Conservation (phyloP, 2,329 filamentous ascomycete species). For the Sordariomycetes sp. region DNA sequence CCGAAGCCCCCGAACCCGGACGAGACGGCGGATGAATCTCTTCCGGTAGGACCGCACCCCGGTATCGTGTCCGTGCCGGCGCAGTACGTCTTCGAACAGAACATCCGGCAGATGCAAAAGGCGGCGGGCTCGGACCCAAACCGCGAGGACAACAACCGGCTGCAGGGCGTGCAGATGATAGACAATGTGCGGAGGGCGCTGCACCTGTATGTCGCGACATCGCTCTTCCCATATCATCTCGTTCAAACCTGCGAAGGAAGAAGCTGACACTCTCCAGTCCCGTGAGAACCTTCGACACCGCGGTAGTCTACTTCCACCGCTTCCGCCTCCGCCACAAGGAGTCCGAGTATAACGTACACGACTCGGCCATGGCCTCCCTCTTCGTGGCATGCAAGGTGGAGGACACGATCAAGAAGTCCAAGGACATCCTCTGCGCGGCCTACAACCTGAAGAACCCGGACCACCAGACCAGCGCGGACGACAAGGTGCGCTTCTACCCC, state of each 20-base stretch:
- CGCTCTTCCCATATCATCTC: neutral
- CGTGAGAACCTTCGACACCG: slow-evolving; percentile 84
- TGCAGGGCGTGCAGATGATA: slow-evolving; percentile 84
- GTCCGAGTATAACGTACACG: slow-evolving; percentile 73
- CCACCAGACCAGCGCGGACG: slow-evolving; percentile 66
- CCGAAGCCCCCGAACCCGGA: slow-evolving; percentile 1
- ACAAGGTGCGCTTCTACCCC: slow-evolving; percentile 49
- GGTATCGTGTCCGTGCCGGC: slow-evolving; percentile 38
- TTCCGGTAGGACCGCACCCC: slow-evolving; percentile 28
- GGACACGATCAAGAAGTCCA: slow-evolving; percentile 94
- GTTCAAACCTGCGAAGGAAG: neutral
- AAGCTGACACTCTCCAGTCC: slow-evolving; percentile 42
- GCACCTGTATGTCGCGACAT: slow-evolving; percentile 51
- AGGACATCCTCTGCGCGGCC: slow-evolving; percentile 81
- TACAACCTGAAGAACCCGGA: slow-evolving; percentile 69
- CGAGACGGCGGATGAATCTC: neutral
- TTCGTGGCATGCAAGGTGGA: slow-evolving; percentile 96
- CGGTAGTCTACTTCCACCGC: slow-evolving; percentile 86
- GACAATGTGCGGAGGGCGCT: slow-evolving; percentile 72
- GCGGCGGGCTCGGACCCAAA: slow-evolving; percentile 62
- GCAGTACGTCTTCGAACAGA: slow-evolving; percentile 75
- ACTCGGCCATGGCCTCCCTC: slow-evolving; percentile 78
- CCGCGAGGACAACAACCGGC: slow-evolving; percentile 67
- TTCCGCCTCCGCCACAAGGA: slow-evolving; percentile 82
- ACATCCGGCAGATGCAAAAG: slow-evolving; percentile 62